These are phyloP conservation scores for Vitis labrusca DNA, from an alignment of 164 flowering plant species.

Conservation along the genomic window DNA sequence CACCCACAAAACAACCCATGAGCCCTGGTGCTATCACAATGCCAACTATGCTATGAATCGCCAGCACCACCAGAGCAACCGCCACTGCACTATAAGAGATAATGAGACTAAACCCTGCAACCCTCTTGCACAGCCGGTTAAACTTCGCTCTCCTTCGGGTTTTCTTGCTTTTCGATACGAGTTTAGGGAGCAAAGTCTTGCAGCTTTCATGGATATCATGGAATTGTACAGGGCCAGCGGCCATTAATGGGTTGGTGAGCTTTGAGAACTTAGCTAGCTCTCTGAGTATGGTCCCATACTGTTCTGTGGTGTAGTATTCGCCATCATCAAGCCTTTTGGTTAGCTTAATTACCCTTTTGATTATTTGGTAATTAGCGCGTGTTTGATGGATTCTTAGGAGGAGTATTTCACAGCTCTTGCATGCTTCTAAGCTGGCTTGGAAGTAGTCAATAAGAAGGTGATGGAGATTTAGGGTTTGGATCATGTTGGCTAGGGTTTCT, in stretches of 20 bases:
- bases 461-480: constrained; percentile 30
- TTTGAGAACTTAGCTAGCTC: constrained; percentile 43
- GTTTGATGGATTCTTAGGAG: constrained; percentile 54
- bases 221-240: constrained; percentile 27
- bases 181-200: constrained; percentile 27
- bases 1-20: constrained; percentile 9
- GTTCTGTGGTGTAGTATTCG: constrained; percentile 15
- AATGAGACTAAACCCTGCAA: constrained; percentile 28
- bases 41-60: constrained; percentile 59
- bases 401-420: constrained; percentile 46
- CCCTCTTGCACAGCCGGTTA: constrained; percentile 34
- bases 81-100: constrained; percentile 34
- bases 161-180: constrained; percentile 33
- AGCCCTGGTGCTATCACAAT: constrained; percentile 50
- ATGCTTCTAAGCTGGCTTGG: constrained; percentile 55
- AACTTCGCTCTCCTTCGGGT: constrained; percentile 34
- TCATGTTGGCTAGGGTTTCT: constrained; percentile 40
- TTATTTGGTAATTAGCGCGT: constrained; percentile 33
- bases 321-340: constrained; percentile 12
- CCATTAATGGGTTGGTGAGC: constrained; percentile 54
- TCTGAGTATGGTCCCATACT: constrained; percentile 18
- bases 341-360: constrained; percentile 38
- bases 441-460: constrained; percentile 56
- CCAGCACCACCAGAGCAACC: constrained; percentile 36
- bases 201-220: constrained; percentile 33